Evolutionary conservation across 1,139 yeast genomes (phyloP).

Genomic region (Saccharomyces hybrid): DNA sequence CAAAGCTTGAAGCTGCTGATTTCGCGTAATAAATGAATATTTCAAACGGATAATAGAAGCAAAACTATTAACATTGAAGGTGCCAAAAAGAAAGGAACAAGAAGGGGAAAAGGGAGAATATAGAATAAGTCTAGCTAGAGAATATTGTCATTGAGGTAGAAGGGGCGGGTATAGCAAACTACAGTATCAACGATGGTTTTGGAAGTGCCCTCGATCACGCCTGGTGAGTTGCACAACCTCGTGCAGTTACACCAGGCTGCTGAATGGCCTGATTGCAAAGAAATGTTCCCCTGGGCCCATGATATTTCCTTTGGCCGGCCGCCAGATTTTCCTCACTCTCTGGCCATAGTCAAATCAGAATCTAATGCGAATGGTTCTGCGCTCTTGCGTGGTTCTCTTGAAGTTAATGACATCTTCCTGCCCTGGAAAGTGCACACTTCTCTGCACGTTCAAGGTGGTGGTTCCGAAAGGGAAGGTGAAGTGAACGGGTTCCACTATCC

Average conservation of each 20-base stretch:
- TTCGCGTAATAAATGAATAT: not conserved
- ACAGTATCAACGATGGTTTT: not conserved
- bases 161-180: not conserved
- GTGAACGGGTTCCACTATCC: not conserved
- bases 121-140: no score
- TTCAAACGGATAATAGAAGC: not conserved
- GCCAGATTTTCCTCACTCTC: not conserved
- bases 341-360: not conserved
- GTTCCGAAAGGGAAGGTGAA: not conserved
- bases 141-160: not conserved
- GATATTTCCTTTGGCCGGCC: not conserved
- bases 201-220: slow-evolving; percentile 9
- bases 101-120: not conserved
- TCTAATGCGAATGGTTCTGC: not conserved
- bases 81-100: not conserved
- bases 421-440: not conserved
- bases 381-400: not conserved
- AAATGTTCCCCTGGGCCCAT: not conserved
- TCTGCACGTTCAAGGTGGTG: not conserved
- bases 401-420: not conserved
- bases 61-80: not conserved
- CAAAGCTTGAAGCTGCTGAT: no score
- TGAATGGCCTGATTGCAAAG: not conserved
- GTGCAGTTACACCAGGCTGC: not conserved
- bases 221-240: not conserved